Conservation (phyloP, 2,329 filamentous ascomycete species). For the Pseudogymnoascus verrucosus region DNA sequence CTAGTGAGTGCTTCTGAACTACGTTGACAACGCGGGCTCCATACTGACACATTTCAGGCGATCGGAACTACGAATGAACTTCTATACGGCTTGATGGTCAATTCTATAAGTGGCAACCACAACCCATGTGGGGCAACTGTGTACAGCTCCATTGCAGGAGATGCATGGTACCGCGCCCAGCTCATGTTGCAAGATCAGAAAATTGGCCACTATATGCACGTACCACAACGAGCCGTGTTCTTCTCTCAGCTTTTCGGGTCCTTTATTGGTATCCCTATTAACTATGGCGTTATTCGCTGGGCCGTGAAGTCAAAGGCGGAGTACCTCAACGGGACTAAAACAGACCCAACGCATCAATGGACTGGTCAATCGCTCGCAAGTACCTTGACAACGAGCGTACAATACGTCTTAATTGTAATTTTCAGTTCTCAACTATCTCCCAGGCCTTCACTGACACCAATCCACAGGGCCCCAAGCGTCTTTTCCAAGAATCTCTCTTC, state of each 20-base stretch:
- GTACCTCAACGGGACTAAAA: conserved; percentile 41
- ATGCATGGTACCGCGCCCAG: conserved; percentile 53
- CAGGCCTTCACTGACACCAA: neutral
- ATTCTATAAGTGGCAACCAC: conserved; percentile 40
- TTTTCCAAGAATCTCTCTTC: conserved; percentile 43
- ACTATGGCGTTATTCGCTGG: conserved; percentile 55
- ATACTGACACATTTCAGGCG: conserved; percentile 28
- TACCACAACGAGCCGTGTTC: conserved; percentile 51
- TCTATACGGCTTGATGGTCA: conserved; percentile 52
- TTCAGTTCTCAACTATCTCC: neutral
- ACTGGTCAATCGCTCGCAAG: conserved; percentile 46
- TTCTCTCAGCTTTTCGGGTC: conserved; percentile 54
- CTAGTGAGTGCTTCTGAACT: conserved; percentile 18
- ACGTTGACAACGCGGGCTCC: no score
- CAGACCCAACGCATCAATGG: conserved; percentile 53
- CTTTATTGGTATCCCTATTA: conserved; percentile 50
- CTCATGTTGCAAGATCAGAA: conserved; percentile 55
- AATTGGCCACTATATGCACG: conserved; percentile 57
- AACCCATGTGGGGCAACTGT: conserved; percentile 50
- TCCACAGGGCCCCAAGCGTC: conserved; percentile 35
- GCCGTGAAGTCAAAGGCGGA: conserved; percentile 48
- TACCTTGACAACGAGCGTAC: conserved; percentile 47
- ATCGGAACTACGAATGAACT: conserved; percentile 54
- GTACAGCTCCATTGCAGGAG: conserved; percentile 51
- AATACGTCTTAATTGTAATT: conserved; percentile 50